These are phyloP conservation scores for Brassica balearica DNA, from an alignment of 441 rosid genomes.

Conservation along the genomic window DNA sequence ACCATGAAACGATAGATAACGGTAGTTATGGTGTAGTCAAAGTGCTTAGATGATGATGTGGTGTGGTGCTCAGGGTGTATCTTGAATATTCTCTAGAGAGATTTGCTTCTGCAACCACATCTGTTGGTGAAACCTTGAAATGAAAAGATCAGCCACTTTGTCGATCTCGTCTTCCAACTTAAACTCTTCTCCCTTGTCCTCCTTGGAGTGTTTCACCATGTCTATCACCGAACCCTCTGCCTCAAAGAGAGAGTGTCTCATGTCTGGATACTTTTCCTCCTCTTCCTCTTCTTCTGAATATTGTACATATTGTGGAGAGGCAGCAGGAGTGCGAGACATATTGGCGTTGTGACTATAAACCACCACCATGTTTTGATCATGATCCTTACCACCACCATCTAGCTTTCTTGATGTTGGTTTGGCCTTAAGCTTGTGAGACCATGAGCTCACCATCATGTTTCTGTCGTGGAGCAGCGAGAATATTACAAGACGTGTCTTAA, in stretches of 20 bases:
- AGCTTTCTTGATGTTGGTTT: slow-evolving; percentile 27
- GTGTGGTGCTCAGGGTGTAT: slow-evolving; percentile 8
- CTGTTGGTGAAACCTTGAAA: slow-evolving; percentile 72
- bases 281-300: slow-evolving; percentile 17
- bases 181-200: slow-evolving; percentile 70
- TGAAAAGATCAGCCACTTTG: slow-evolving; percentile 81
- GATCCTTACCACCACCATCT: slow-evolving; percentile 26
- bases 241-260: slow-evolving; percentile 56
- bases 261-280: slow-evolving; percentile 56
- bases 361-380: slow-evolving; percentile 42
- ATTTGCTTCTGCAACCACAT: slow-evolving; percentile 82
- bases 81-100: slow-evolving; percentile 56
- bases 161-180: slow-evolving; percentile 86
- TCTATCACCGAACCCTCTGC: slow-evolving; percentile 74
- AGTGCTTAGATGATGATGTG: neutral
- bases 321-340: slow-evolving; percentile 39
- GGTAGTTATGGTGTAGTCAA: neutral
- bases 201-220: slow-evolving; percentile 65
- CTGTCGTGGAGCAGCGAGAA: slow-evolving; percentile 66
- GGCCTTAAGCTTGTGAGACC: slow-evolving; percentile 64
- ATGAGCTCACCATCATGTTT: slow-evolving; percentile 60
- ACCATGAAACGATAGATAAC: neutral
- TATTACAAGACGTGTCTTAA: slow-evolving; percentile 69
- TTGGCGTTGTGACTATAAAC: slow-evolving; percentile 36
- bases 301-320: slow-evolving; percentile 39